Base-by-base conservation (phyloP, 2,329 filamentous ascomycete species). In the Alternaria sp. region DNA sequence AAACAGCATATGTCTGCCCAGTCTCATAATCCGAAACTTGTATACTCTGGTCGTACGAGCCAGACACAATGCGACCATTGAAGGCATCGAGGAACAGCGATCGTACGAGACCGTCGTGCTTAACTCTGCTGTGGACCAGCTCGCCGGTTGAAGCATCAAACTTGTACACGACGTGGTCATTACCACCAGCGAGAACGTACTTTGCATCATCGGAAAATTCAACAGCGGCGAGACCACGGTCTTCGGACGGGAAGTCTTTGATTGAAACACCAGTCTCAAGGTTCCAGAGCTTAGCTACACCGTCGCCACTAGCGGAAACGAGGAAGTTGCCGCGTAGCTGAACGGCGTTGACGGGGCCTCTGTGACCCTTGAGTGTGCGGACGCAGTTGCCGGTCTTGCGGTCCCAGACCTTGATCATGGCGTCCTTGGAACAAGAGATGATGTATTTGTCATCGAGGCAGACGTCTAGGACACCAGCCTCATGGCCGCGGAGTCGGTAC, bases 151-250 rank as follows among this genome's bases (percentile, higher is more conserved):
- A 92, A 55, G 94, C 93, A 79, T 98, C 93, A 87, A 96, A 99
- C 77, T 98, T 92, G 78, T 96, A 96, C 65, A 98, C 97, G 53
- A 94, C 89, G 80, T 95, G 92, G 82, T 98, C 96, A 76, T 97
- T 99, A 49, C 96, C 96, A 10, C 96, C 96, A 18, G 94, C 96
- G 51, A 96, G 91, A 51, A 99, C 93, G 69, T 92, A 96, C 57
- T 92, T 90, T n/a, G 93, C 94, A 76, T 99, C 95, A 72, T 97
- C 93, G 44, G 91, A 95, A 80, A 98, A 97, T 79, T 99, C 96
- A 58, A 96, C 94, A 79, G 96, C 97, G 4, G 96, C 96, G 30
- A 99, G 88, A 8, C 96, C 96, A 76, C 96, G 94, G 79, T 94
- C 96, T 80, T 97, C 94, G 59, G 93, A 93, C 6, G 87, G 84